These are phyloP conservation scores for Plasmodium gaboni DNA, from an alignment of 169 alveolate species.

Conservation along the genomic window DNA sequence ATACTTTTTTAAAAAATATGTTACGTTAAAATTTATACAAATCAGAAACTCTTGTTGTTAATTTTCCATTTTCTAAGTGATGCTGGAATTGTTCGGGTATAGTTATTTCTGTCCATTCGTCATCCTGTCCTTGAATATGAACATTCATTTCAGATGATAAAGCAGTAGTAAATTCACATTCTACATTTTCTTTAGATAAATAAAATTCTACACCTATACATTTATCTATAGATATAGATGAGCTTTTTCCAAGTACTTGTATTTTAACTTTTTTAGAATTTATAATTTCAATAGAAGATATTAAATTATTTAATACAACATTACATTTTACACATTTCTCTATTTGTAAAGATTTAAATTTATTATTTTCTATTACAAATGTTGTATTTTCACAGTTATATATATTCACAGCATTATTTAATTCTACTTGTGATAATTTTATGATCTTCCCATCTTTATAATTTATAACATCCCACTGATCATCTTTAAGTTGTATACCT, in stretches of 20 bases:
- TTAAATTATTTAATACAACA: slow-evolving; percentile 66
- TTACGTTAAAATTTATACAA: slow-evolving; percentile 74
- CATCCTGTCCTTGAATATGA: slow-evolving; percentile 73
- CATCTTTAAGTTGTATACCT: slow-evolving; percentile 24
- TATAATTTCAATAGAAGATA: slow-evolving; percentile 80
- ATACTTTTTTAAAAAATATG: background rate
- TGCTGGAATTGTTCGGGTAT: slow-evolving; percentile 86
- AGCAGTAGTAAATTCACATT: slow-evolving; percentile 81
- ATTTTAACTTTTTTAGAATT: slow-evolving; percentile 78
- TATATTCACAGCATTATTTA: slow-evolving; percentile 59
- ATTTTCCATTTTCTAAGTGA: slow-evolving; percentile 61
- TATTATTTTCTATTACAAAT: slow-evolving; percentile 27
- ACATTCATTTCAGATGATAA: slow-evolving; percentile 82
- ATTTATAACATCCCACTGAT: slow-evolving; percentile 70
- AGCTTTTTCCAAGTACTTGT: slow-evolving; percentile 78
- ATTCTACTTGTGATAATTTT: slow-evolving; percentile 29
- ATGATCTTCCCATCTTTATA: slow-evolving; percentile 24
- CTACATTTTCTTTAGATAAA: slow-evolving; percentile 77
- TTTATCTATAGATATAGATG: slow-evolving; percentile 82
- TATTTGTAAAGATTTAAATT: slow-evolving; percentile 64
- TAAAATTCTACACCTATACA: slow-evolving; percentile 77
- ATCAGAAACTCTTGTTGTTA: slow-evolving; percentile 82
- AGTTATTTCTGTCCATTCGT: slow-evolving; percentile 82
- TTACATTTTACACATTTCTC: slow-evolving; percentile 69
- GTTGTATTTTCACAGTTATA: slow-evolving; percentile 54